Conservation (phyloP, 2,329 filamentous ascomycete species). For the Cladosporium halotolerans region DNA sequence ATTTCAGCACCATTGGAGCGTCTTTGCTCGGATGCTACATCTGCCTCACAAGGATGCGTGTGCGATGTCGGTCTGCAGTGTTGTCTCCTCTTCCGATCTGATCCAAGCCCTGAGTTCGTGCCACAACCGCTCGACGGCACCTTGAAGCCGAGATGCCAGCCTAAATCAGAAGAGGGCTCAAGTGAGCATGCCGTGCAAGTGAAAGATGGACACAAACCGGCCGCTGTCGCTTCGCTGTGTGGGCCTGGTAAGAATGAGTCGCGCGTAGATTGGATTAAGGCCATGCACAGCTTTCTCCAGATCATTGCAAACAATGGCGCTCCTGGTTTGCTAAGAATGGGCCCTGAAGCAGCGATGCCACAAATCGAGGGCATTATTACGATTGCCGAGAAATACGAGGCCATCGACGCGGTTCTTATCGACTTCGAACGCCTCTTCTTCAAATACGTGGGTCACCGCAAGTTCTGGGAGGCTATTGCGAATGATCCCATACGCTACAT, state of each 20-base stretch:
- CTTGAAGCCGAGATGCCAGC: too few relatives aligned
- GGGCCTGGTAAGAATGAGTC: too few relatives aligned
- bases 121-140: too few relatives aligned
- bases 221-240: too few relatives aligned
- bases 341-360: constrained; percentile 19
- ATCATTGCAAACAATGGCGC: constrained; percentile 20
- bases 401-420: background rate
- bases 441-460: constrained; percentile 14
- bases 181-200: too few relatives aligned
- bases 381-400: constrained; percentile 21
- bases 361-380: constrained; percentile 25
- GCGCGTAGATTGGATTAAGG: constrained; percentile 14
- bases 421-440: background rate
- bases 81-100: too few relatives aligned
- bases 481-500: constrained; percentile 30
- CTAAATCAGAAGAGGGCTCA: too few relatives aligned
- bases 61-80: too few relatives aligned
- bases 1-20: background rate
- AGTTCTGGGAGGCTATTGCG: constrained; percentile 27
- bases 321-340: background rate
- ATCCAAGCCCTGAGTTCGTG: too few relatives aligned
- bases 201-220: too few relatives aligned
- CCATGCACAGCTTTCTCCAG: constrained; percentile 19
- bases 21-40: background rate
- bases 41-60: background rate